Evolutionary conservation across 441 rosid genomes (phyloP).

Genomic region (Populus hybrid): DNA sequence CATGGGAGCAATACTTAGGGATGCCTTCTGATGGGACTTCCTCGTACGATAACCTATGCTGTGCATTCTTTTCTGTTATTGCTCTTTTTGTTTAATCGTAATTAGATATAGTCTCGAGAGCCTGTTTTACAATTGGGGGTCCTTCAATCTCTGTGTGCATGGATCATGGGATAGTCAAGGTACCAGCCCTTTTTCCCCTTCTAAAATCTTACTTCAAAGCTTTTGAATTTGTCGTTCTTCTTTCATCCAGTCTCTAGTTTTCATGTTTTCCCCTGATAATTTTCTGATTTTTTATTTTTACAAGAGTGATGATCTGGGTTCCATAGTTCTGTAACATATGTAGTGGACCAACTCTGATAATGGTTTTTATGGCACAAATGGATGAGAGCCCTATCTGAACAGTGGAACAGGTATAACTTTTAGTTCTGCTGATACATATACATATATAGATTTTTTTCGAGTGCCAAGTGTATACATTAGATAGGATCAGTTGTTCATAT

Average conservation of each 20-base stretch:
- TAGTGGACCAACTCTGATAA: not conserved
- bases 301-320: not conserved
- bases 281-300: not conserved
- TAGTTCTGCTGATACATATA: not conserved
- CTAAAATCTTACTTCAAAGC: not conserved
- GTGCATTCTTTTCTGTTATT: not conserved
- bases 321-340: not conserved
- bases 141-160: not conserved
- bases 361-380: slow-evolving; percentile 11
- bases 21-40: not conserved
- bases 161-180: not conserved
- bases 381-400: not conserved
- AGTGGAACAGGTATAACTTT: slow-evolving; percentile 9
- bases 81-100: not conserved
- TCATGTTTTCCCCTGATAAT: not conserved
- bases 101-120: not conserved
- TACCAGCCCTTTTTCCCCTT: not conserved
- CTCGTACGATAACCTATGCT: not conserved
- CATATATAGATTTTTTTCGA: not conserved
- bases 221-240: not conserved
- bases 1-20: not conserved
- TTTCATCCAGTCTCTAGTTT: not conserved
- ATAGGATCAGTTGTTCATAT: not conserved
- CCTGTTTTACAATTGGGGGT: not conserved
- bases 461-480: not conserved